Evolutionary conservation across 768 basidiomycete genomes (phyloP), one percentile per base, ranked within the genome.

Genomic region (Podaxis sp.): DNA sequence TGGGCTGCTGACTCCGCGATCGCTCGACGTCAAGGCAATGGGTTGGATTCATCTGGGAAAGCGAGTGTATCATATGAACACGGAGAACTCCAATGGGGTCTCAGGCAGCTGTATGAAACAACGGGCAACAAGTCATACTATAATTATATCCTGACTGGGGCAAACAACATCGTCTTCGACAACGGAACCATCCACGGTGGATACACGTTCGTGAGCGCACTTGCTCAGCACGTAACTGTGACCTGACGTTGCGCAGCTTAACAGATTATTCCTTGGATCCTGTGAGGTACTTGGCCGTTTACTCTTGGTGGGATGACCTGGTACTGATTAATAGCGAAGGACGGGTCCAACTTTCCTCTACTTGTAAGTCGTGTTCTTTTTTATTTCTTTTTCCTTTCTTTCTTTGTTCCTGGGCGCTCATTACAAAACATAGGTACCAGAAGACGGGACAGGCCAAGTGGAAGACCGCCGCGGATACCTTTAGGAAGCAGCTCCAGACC

Each of bases 1-100:
- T 82, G 79, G 79, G 78, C 79, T n/a, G 80, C 79, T 7, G 77
- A 80, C 61, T 82, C 80, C 5, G 78, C 74, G 2, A 81, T 82
- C 52, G 67, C 71, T 49, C 74, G 80, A 7, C 71, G 73, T 0
- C 80, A 82, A 68, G 80, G 80, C 2, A 77, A 81, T 66, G 79
- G 80, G 2, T 68, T 79, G 9, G 69, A 68, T 19, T 63, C 75
- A 0, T 67, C 64, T 30, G 77, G 77, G 38, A 70, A 63, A 3
- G 69, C 80, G 0, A 57, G 65, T 7, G 77, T 79, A 33, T 75
- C 74, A 0, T 82, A 81, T 64, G 77, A 79, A 63, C 75, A 76
- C 42, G 76, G 76, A 13, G 75, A 74, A 49, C 66, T 79, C 19
- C 74, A 79, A 65, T 79, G 77, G 77, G 77, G 74, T 0, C 69